Percentiles rank a stretch among this genome's conserved stretches.
Evolutionary conservation across 495 filamentous ascomycete genomes (phyloP).

Genomic region (Hypoxylon intermedium): DNA sequence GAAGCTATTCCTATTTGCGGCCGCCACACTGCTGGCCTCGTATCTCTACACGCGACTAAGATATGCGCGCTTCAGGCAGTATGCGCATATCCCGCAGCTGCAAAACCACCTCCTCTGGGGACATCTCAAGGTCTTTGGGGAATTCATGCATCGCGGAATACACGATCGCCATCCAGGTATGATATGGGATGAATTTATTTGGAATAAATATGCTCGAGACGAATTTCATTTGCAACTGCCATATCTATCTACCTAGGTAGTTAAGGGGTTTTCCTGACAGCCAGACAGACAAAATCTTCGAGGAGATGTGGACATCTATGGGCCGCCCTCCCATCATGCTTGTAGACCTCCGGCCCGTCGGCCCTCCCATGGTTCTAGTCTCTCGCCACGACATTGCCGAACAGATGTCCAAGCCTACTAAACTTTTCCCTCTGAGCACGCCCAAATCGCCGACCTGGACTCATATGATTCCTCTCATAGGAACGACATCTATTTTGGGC

Average conservation of each 20-base stretch:
- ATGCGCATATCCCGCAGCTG: constrained; percentile 42
- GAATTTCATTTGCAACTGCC: not conserved
- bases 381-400: constrained; percentile 52
- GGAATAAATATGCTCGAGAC: not conserved
- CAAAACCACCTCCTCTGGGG: constrained; percentile 45
- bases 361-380: constrained; percentile 46
- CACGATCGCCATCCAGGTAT: constrained; percentile 40
- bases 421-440: constrained; percentile 48
- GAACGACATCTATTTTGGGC: constrained; percentile 45
- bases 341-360: constrained; percentile 45
- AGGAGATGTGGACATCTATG: constrained; percentile 4
- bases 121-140: constrained; percentile 40
- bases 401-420: constrained; percentile 48
- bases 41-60: constrained; percentile 18
- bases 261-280: not conserved
- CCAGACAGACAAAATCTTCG: constrained; percentile 13
- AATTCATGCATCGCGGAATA: constrained; percentile 26
- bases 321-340: constrained; percentile 17
- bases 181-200: not conserved
- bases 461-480: constrained; percentile 44
- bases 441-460: constrained; percentile 51
- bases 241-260: not conserved
- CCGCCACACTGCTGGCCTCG: constrained; percentile 10
- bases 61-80: constrained; percentile 31
- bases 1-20: constrained; percentile 2